Evolutionary conservation across 2,329 filamentous ascomycete species (phyloP), one percentile per base, ranked within the genome.

Genomic region (Trichoderma cornu-damae): DNA sequence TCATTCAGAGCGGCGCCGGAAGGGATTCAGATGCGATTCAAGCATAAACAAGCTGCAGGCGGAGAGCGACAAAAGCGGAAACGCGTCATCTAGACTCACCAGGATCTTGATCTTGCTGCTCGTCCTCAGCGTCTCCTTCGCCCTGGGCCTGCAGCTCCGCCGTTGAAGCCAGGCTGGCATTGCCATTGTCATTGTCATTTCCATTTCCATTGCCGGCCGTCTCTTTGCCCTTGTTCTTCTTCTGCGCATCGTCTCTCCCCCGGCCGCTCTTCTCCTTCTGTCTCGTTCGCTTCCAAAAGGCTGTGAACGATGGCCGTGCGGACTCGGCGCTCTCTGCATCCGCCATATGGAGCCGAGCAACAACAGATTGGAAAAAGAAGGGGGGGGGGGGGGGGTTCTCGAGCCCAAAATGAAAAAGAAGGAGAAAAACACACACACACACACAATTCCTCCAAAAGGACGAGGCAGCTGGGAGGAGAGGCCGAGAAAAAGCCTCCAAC

Each of bases 241-340:
- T 49, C 34, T 49, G 35, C 7, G 20, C 16, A 16, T 34, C 34
- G 26, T 38, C 53, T 22, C 12, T 32, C 4, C 30, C n/a, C n/a
- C n/a, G n/a, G n/a, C n/a, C 22, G 30, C 20, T 3, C 35, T 37
- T 57, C 9, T 51, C 54, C 35, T 67, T 67, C 48, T 76, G 69
- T 64, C 76, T 78, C 16, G 70, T 72, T 43, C 70, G 72, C 62
- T 73, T 77, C 75, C 77, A 77, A 59, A 75, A 80, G 8, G 69
- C 64, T n/a, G 70, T 67, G 63, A 80, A 80, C n/a, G 77, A 77
- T 2, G 77, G 76, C 59, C 74, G 69, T 14, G 63, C 64, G 22
- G 26, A 5, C 5, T 35, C 53, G 24, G 32, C 22, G 12, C 42
- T n/a, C 48, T 50, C 44, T 16, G 63, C 57, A 50, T 60, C 60